These are phyloP conservation scores for Pneumocystis jirovecii DNA, from an alignment of 1,139 yeast genomes.

Conservation along the genomic window DNA sequence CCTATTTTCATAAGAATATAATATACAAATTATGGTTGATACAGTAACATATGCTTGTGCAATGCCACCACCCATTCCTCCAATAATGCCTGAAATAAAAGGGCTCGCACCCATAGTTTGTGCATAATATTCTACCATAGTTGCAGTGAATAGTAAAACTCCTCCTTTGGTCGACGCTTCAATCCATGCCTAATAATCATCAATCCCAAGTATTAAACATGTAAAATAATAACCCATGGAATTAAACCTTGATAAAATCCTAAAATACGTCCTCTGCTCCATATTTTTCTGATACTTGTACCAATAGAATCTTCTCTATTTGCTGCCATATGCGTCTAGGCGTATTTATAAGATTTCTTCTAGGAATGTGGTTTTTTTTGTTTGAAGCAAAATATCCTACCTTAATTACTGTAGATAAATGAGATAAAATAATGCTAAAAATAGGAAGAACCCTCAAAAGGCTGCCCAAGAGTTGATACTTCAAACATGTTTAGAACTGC, in stretches of 20 bases:
- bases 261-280: conserved; percentile 81
- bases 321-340: conserved; percentile 91
- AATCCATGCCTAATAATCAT: conserved; percentile 54
- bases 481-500: conserved; percentile 88
- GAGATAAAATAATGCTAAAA: neutral
- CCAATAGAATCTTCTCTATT: conserved; percentile 57
- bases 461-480: conserved; percentile 90
- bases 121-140: conserved; percentile 76
- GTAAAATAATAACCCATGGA: conserved; percentile 46
- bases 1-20: conserved; percentile 17
- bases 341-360: neutral
- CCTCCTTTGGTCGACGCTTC: conserved; percentile 99
- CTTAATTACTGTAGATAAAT: neutral
- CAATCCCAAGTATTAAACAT: neutral
- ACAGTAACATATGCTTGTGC: conserved; percentile 92
- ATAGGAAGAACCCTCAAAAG: conserved; percentile 57
- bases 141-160: conserved; percentile 79
- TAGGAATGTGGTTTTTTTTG: neutral
- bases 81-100: conserved; percentile 78
- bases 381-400: neutral
- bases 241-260: conserved; percentile 96
- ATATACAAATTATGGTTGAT: conserved; percentile 32
- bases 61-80: conserved; percentile 77
- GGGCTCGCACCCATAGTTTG: conserved; percentile 45
- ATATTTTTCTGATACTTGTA: conserved; percentile 58